Percentiles rank a stretch among this genome's conserved stretches.
Evolutionary conservation across 1,284 basidiomycete species (phyloP).

Genomic region (Moesziomyces sp.): DNA sequence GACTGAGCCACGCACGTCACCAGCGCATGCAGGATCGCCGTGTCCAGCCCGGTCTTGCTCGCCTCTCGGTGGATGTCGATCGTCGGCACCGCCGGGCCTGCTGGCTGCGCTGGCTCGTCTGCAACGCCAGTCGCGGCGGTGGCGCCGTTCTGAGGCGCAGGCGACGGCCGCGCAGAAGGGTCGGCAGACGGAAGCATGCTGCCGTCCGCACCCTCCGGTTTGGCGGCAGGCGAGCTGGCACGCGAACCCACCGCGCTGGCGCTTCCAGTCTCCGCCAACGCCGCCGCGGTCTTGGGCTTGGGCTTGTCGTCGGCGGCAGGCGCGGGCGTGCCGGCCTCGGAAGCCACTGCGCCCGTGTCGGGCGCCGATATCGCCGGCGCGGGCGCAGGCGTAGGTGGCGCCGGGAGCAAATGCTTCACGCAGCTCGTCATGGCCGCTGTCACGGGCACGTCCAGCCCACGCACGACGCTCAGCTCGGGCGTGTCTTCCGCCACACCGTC

Average conservation of each 20-base stretch:
- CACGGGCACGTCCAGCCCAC: slow-evolving; percentile 43
- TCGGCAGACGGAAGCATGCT: slow-evolving; percentile 28
- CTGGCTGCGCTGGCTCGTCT: background rate
- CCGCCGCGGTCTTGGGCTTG: slow-evolving; percentile 3
- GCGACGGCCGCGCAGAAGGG: slow-evolving; percentile 36
- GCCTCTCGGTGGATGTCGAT: slow-evolving; percentile 87
- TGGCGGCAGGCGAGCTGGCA: slow-evolving; percentile 18
- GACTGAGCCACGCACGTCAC: slow-evolving; percentile 71
- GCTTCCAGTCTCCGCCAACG: background rate
- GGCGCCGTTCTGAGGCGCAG: slow-evolving; percentile 16
- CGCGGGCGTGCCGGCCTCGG: slow-evolving; percentile 36
- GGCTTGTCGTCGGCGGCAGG: slow-evolving; percentile 13
- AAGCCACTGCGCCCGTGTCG: slow-evolving; percentile 18
- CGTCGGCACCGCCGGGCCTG: slow-evolving; percentile 10
- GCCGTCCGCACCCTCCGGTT: slow-evolving; percentile 11
- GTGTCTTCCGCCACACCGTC: slow-evolving; percentile 48
- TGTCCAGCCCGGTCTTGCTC: slow-evolving; percentile 89
- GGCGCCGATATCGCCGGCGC: slow-evolving; percentile 19
- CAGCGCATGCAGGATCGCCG: slow-evolving; percentile 82
- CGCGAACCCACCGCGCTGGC: slow-evolving; percentile 29
- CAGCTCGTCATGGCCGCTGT: slow-evolving; percentile 59
- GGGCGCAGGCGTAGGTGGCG: slow-evolving; percentile 21
- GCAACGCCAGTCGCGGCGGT: background rate
- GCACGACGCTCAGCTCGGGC: slow-evolving; percentile 30
- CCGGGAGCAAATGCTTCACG: slow-evolving; percentile 50